phyloP scores from a whole-genome alignment of 2,329 filamentous ascomycete genomes.

The Celoporthe dispersa region DNA sequence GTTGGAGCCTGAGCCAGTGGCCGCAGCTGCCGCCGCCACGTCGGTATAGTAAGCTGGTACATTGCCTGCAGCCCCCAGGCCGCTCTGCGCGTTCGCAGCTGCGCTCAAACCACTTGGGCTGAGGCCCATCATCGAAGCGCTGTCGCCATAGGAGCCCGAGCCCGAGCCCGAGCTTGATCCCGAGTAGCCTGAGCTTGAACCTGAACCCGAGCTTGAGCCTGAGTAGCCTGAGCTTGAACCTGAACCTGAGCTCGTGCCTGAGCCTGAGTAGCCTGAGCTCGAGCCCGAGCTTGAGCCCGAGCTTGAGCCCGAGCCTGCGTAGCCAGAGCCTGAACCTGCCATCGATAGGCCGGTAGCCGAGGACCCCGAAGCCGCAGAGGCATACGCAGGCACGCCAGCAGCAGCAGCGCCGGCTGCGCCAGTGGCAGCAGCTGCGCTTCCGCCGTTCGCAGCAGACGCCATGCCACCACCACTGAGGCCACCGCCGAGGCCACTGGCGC shows the following conservation, averaged over 20 bases:
- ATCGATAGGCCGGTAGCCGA: slow-evolving; percentile 1
- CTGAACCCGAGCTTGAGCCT: not conserved
- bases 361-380: slow-evolving; percentile 6
- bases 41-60: not conserved
- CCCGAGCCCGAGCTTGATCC: not conserved
- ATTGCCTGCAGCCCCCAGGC: not conserved
- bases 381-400: not conserved
- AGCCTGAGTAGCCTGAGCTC: not conserved
- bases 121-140: not conserved
- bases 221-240: not conserved
- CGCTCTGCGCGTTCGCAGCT: not conserved
- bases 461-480: not conserved
- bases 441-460: not conserved
- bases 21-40: not conserved
- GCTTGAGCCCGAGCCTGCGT: not conserved
- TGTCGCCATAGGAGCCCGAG: not conserved
- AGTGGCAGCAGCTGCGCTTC: not conserved
- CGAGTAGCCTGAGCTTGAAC: not conserved
- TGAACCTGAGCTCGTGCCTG: not conserved
- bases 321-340: not conserved
- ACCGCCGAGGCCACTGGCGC: not conserved
- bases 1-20: not conserved
- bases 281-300: not conserved
- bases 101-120: not conserved
- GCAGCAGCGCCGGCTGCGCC: not conserved